phyloP scores from a whole-genome alignment of 169 alveolate species.

The Toxoplasma gondii region DNA sequence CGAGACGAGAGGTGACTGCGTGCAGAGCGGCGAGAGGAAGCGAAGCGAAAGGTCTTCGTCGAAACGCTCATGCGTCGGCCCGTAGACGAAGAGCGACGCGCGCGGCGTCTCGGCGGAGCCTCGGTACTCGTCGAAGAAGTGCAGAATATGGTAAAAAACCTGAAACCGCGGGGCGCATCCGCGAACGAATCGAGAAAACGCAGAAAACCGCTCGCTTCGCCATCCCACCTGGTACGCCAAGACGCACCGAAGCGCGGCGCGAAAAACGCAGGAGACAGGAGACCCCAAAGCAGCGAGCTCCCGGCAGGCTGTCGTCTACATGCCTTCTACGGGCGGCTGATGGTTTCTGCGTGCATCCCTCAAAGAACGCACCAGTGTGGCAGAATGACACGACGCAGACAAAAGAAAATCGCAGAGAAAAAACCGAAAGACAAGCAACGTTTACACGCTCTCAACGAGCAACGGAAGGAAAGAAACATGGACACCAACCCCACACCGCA shows the following conservation, averaged over 20 bases:
- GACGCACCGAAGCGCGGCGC: not conserved
- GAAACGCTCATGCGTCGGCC: constrained; percentile 21
- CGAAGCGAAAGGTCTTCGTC: constrained; percentile 24
- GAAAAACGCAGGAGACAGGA: not conserved
- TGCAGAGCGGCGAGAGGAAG: not conserved
- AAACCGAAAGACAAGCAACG: too few relatives aligned
- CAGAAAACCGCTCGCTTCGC: not conserved
- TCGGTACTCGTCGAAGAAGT: not conserved
- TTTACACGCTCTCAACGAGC: too few relatives aligned
- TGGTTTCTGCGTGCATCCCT: too few relatives aligned
- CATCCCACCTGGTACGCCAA: not conserved
- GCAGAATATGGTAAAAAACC: not conserved
- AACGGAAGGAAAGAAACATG: too few relatives aligned
- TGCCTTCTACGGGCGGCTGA: too few relatives aligned
- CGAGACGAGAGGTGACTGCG: not conserved
- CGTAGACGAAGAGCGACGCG: constrained; percentile 35
- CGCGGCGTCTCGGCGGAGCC: constrained; percentile 1
- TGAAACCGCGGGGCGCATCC: too few relatives aligned
- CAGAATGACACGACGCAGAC: too few relatives aligned
- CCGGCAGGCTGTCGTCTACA: too few relatives aligned
- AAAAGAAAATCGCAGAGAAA: too few relatives aligned
- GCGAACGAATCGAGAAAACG: not conserved
- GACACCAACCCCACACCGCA: too few relatives aligned
- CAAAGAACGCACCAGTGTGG: too few relatives aligned
- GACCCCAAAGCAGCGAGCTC: not conserved